Percentiles rank a stretch among this genome's conserved stretches.
Evolutionary conservation across 768 basidiomycete genomes (phyloP).

Genomic region (Lanmaoa rubissima): DNA sequence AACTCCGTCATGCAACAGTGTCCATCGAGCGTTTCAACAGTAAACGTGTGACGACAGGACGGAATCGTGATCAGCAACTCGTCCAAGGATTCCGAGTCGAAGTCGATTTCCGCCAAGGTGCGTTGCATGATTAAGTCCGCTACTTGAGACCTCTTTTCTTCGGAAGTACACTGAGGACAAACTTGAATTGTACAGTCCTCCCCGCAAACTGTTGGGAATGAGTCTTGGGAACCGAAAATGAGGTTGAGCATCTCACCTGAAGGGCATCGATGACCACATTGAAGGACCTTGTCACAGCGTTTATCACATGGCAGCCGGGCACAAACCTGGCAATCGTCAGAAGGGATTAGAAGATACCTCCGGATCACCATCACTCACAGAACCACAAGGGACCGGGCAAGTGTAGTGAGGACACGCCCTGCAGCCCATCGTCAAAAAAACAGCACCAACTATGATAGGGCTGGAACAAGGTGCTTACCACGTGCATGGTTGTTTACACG

Average conservation of each 20-base stretch:
- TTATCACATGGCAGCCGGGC: conserved; percentile 61
- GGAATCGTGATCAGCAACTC: conserved; percentile 61
- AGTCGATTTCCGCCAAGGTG: conserved; percentile 47
- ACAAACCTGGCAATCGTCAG: conserved; percentile 46
- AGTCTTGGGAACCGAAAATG: neutral
- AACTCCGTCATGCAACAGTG: conserved; percentile 48
- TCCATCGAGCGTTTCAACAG: conserved; percentile 70
- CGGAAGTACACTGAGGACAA: conserved; percentile 51
- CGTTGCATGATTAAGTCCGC: conserved; percentile 62
- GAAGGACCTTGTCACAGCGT: conserved; percentile 46
- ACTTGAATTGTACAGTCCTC: conserved; percentile 57
- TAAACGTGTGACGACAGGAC: conserved; percentile 62
- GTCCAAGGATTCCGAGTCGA: conserved; percentile 39
- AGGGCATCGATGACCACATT: conserved; percentile 65
- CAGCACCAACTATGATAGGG: neutral
- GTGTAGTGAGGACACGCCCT: conserved; percentile 53
- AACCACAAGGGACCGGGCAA: conserved; percentile 67
- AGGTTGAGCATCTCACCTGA: conserved; percentile 44
- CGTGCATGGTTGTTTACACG: conserved; percentile 59
- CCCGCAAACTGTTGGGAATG: conserved; percentile 53
- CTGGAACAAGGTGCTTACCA: conserved; percentile 38
- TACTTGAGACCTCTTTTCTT: conserved; percentile 37
- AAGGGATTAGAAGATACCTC: neutral
- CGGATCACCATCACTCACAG: conserved; percentile 42
- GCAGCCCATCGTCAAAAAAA: neutral